Conservation (phyloP, 2,329 filamentous ascomycete species). For the Colletotrichum aenigma region DNA sequence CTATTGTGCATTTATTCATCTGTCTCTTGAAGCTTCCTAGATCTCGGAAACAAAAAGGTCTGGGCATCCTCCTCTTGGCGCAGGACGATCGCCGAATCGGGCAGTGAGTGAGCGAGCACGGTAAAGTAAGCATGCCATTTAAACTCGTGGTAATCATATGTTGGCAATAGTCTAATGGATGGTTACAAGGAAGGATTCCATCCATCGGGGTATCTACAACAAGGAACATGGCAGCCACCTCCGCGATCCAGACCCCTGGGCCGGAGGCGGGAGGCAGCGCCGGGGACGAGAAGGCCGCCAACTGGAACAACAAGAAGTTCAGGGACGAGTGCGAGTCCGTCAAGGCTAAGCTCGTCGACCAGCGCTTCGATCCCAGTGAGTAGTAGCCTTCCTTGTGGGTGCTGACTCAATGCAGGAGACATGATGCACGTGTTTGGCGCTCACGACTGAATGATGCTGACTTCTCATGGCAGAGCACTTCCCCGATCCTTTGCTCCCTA, state of each 20-base stretch:
- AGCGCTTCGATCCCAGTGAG: slow-evolving; percentile 48
- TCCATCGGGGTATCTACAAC: not conserved
- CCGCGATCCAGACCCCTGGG: slow-evolving; percentile 10
- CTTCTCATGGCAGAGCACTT: slow-evolving; percentile 37
- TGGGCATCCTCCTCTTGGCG: not conserved
- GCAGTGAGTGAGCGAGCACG: not conserved
- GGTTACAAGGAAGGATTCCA: not conserved
- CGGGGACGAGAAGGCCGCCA: slow-evolving; percentile 27
- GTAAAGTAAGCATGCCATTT: not conserved
- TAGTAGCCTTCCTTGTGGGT: not conserved
- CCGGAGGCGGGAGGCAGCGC: slow-evolving; percentile 12
- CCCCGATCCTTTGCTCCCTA: slow-evolving; percentile 50
- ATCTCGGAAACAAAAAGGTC: not conserved
- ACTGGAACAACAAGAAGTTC: slow-evolving; percentile 38
- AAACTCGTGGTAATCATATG: not conserved
- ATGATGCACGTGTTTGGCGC: not conserved
- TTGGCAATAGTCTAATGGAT: not conserved
- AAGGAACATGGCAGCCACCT: slow-evolving; percentile 1
- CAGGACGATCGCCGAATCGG: not conserved
- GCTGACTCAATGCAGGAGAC: not conserved
- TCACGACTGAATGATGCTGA: not conserved
- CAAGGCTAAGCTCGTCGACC: slow-evolving; percentile 45
- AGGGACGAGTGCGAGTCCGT: slow-evolving; percentile 47
- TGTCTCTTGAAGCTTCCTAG: not conserved
- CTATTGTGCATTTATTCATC: not conserved